phyloP scores from a whole-genome alignment of 331 rosid genomes.

The Acacia concinna region DNA sequence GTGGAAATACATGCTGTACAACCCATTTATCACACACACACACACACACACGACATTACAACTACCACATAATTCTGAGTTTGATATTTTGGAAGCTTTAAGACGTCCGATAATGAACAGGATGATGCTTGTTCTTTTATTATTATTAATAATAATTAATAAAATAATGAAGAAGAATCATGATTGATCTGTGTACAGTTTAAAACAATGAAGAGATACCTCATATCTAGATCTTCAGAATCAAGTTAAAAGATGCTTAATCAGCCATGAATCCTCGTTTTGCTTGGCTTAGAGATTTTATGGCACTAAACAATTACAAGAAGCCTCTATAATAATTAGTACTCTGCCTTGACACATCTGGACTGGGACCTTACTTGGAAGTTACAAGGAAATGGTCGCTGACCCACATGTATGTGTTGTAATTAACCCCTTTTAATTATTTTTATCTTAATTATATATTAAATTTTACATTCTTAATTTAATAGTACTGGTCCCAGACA shows the following conservation, averaged over 20 bases:
- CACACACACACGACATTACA: too few species aligned
- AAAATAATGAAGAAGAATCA: constrained; percentile 37
- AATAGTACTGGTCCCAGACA: constrained; percentile 25
- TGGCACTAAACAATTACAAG: constrained; percentile 27
- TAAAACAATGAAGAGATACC: constrained; percentile 31
- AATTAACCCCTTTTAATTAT: background rate
- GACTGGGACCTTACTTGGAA: constrained; percentile 57
- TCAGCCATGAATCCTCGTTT: constrained; percentile 49
- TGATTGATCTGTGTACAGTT: constrained; percentile 35
- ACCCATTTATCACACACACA: background rate
- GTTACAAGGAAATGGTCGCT: constrained; percentile 41
- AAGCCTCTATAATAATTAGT: constrained; percentile 35
- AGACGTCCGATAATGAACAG: constrained; percentile 1
- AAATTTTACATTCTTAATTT: background rate
- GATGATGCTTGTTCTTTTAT: background rate
- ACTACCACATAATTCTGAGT: too few species aligned
- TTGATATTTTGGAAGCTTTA: background rate
- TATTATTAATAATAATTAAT: background rate
- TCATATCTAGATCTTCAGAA: constrained; percentile 38
- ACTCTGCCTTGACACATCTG: constrained; percentile 33
- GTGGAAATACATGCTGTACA: constrained; percentile 16
- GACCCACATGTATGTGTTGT: constrained; percentile 62
- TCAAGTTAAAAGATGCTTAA: constrained; percentile 22
- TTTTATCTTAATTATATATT: background rate
- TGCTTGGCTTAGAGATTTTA: constrained; percentile 50